Evolutionary conservation across 1,139 yeast species (phyloP).

Genomic region (Magnusiomyces tetraspermus): DNA sequence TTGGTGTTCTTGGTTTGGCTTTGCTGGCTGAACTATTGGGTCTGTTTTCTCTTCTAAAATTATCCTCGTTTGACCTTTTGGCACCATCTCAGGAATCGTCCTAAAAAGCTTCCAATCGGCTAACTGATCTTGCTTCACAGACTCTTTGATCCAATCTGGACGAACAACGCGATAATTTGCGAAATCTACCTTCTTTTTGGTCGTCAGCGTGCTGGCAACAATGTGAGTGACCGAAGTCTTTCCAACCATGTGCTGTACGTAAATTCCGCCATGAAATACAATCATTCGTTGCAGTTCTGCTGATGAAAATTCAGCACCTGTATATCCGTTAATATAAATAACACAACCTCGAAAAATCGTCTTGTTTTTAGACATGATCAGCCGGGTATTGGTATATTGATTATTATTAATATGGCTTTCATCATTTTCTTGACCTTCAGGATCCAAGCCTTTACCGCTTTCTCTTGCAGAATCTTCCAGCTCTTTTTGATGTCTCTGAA

Average conservation of each 20-base stretch:
- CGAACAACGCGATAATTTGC: conserved; percentile 62
- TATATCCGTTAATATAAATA: conserved; percentile 78
- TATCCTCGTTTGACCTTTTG: conserved; percentile 7
- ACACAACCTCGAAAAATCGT: conserved; percentile 52
- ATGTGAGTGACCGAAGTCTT: conserved; percentile 78
- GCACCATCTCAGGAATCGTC: conserved; percentile 35
- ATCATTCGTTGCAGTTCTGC: conserved; percentile 62
- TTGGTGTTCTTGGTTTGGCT: neutral
- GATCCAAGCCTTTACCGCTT: too few species aligned
- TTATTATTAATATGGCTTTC: conserved; percentile 14
- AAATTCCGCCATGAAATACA: conserved; percentile 62
- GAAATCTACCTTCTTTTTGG: conserved; percentile 59
- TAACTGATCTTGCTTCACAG: conserved; percentile 40
- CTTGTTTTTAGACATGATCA: conserved; percentile 11
- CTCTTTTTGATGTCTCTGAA: conserved; percentile 10
- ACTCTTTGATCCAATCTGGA: conserved; percentile 75
- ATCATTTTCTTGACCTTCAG: too few species aligned
- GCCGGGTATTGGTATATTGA: neutral
- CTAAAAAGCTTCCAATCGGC: conserved; percentile 64
- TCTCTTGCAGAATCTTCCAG: neutral
- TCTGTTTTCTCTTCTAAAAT: neutral
- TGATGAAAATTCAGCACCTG: conserved; percentile 53
- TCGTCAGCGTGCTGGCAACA: conserved; percentile 68
- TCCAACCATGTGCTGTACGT: conserved; percentile 35
- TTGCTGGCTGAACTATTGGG: neutral